phyloP scores from a whole-genome alignment of 768 basidiomycete species.

The Mycena maculata region DNA sequence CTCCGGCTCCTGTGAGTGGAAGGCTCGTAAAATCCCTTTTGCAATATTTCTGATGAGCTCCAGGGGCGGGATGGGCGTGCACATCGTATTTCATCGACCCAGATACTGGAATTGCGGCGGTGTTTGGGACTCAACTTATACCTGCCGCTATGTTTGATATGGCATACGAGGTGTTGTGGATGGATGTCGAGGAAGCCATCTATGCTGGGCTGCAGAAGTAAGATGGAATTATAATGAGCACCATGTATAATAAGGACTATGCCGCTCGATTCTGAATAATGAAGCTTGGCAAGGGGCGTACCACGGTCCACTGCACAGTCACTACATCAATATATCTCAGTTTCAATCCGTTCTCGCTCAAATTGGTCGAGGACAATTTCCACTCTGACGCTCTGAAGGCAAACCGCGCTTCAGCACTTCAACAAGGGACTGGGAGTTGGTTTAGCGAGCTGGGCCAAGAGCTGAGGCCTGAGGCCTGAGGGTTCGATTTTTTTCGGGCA shows the following conservation, averaged over 20 bases:
- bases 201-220: constrained; percentile 38
- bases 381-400: no score
- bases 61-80: constrained; percentile 52
- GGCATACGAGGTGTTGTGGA: constrained; percentile 29
- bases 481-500: no score
- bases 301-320: no score
- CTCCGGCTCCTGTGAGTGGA: constrained; percentile 46
- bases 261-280: no score
- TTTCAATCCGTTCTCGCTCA: no score
- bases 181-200: constrained; percentile 42
- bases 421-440: no score
- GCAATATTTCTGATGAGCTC: neutral
- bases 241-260: neutral
- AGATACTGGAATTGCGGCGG: constrained; percentile 47
- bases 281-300: no score
- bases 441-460: no score
- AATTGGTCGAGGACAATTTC: no score
- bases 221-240: neutral
- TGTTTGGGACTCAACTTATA: constrained; percentile 48
- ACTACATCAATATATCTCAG: no score
- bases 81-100: constrained; percentile 51
- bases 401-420: no score
- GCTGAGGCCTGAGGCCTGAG: no score
- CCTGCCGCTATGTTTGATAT: neutral
- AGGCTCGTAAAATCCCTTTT: neutral